Evolutionary conservation across 352 stramenopile species (phyloP).

Genomic region (Phytophthora tentaculata): DNA sequence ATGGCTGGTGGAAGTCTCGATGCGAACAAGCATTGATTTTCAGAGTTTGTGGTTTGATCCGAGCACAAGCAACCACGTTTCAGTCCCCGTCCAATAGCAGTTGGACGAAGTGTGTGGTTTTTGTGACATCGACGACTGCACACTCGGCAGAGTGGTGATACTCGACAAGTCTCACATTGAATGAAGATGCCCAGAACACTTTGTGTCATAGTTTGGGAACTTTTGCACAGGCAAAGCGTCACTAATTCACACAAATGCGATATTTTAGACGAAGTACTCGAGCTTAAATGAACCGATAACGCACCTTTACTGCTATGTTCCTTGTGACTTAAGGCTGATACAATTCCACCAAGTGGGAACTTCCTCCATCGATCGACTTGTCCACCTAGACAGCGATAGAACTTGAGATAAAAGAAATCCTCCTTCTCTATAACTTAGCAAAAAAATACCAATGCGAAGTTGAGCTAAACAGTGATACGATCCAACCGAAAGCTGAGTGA

Average conservation of each 20-base stretch:
- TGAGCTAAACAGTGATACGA: constrained; percentile 61
- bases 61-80: constrained; percentile 19
- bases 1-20: constrained; percentile 14
- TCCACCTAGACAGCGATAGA: constrained; percentile 28
- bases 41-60: not conserved
- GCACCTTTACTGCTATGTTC: constrained; percentile 24
- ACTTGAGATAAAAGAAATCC: not conserved
- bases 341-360: constrained; percentile 50
- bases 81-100: constrained; percentile 18
- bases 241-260: constrained; percentile 16
- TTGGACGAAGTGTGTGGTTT: constrained; percentile 37
- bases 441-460: constrained; percentile 48
- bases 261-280: not conserved
- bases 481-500: constrained; percentile 67
- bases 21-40: constrained; percentile 16
- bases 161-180: constrained; percentile 50
- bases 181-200: constrained; percentile 53
- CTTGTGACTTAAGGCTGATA: constrained; percentile 23
- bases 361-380: constrained; percentile 71
- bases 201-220: constrained; percentile 33
- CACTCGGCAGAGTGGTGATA: constrained; percentile 53
- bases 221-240: constrained; percentile 43
- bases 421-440: not conserved
- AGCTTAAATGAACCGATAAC: not conserved
- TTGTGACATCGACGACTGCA: constrained; percentile 63